A percentile compares a stretch with the other conserved stretches of the same genome.
Conservation (phyloP, 345 rosid genomes). For the Nasturtium officinale region DNA sequence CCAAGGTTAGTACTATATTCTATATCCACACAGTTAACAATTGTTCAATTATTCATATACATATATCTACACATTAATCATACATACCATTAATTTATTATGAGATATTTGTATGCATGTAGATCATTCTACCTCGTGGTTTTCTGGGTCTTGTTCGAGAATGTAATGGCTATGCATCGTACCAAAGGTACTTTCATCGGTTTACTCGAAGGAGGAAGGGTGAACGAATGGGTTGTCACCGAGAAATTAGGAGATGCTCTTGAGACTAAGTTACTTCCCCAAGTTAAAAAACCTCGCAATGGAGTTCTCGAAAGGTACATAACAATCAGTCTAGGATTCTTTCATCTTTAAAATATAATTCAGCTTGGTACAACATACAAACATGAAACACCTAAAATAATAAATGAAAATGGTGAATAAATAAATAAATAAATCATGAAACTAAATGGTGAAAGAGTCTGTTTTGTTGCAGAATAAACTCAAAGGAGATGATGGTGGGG, state of each 20-base stretch:
- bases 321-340: not conserved
- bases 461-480: conserved; percentile 52
- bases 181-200: conserved; percentile 73
- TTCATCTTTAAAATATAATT: not conserved
- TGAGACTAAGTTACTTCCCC: conserved; percentile 47
- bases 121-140: conserved; percentile 58
- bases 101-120: not conserved
- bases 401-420: not conserved
- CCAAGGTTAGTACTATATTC: conserved; percentile 33
- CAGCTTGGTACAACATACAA: conserved; percentile 1
- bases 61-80: too few species aligned
- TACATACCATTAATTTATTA: not conserved
- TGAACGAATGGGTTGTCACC: conserved; percentile 94
- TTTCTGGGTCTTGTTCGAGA: conserved; percentile 64
- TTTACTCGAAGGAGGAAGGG: conserved; percentile 80
- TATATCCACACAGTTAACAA: not conserved
- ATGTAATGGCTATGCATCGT: conserved; percentile 66
- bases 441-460: conserved; percentile 9
- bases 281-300: conserved; percentile 52
- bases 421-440: not conserved
- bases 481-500: conserved; percentile 71
- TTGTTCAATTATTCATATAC: not conserved
- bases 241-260: conserved; percentile 84
- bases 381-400: not conserved
- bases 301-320: conserved; percentile 61